phyloP scores from a whole-genome alignment of 2,329 filamentous ascomycete genomes.

The Keithomyces neogunnii region DNA sequence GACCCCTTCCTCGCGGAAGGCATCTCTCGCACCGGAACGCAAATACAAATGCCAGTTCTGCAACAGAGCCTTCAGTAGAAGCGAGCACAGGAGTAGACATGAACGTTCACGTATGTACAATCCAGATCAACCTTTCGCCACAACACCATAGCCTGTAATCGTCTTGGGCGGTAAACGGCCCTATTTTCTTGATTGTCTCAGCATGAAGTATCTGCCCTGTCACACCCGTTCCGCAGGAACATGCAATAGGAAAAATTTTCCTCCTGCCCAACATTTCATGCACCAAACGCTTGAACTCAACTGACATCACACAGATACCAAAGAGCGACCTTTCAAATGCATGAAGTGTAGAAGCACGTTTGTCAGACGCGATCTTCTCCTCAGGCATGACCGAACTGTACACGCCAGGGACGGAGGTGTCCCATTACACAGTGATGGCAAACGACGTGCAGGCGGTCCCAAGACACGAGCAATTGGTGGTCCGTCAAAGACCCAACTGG shows the following conservation, averaged over 20 bases:
- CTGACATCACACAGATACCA: constrained; percentile 62
- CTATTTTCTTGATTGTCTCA: not conserved
- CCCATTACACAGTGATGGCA: constrained; percentile 88
- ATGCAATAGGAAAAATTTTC: too few relatives aligned
- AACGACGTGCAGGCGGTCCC: constrained; percentile 65
- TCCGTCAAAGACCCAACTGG: constrained; percentile 67
- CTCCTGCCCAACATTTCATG: too few relatives aligned
- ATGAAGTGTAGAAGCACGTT: constrained; percentile 98
- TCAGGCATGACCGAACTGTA: constrained; percentile 95
- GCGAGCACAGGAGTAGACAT: constrained; percentile 93
- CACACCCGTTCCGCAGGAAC: too few relatives aligned
- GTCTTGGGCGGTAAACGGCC: not conserved
- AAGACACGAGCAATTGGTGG: constrained; percentile 56
- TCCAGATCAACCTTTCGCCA: not conserved
- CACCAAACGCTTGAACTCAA: not conserved
- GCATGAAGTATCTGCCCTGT: too few relatives aligned
- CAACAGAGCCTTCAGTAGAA: constrained; percentile 92
- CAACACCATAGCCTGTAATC: not conserved
- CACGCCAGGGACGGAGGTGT: constrained; percentile 96
- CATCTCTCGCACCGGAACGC: constrained; percentile 75
- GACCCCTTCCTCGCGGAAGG: constrained; percentile 66
- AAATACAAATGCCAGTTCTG: constrained; percentile 99
- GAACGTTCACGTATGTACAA: constrained; percentile 88
- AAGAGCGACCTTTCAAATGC: constrained; percentile 98
- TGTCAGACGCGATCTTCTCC: constrained; percentile 88